phyloP scores from a whole-genome alignment of 75 land plant species.

The Larix kaempferi region DNA sequence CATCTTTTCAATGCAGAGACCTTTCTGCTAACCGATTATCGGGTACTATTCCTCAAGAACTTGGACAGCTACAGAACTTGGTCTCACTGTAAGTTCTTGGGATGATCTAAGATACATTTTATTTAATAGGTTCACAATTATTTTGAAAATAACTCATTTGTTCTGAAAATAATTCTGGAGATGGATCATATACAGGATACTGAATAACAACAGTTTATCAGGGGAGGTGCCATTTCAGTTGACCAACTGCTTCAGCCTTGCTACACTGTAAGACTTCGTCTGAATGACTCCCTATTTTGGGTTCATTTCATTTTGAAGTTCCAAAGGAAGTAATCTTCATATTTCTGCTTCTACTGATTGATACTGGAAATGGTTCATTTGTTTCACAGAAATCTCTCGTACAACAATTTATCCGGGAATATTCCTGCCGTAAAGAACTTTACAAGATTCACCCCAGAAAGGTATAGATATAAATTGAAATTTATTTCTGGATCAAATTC shows the following conservation, averaged over 20 bases:
- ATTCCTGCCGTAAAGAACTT: slow-evolving; percentile 76
- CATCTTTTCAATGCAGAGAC: slow-evolving; percentile 44
- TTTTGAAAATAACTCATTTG: not conserved
- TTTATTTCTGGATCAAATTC: not conserved
- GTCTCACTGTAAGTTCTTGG: slow-evolving; percentile 56
- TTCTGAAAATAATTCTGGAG: not conserved
- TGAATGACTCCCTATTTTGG: not conserved
- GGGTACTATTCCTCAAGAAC: slow-evolving; percentile 81
- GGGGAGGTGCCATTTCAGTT: slow-evolving; percentile 68
- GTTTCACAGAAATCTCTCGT: slow-evolving; percentile 73
- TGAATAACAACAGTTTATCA: slow-evolving; percentile 71
- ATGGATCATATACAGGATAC: slow-evolving; percentile 39
- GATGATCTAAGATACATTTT: not conserved
- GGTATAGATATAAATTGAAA: slow-evolving; percentile 30
- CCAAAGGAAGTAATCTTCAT: not conserved
- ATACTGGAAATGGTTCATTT: not conserved
- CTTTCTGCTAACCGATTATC: slow-evolving; percentile 69
- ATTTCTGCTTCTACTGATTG: slow-evolving; percentile 3
- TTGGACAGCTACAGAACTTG: slow-evolving; percentile 81
- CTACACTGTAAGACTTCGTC: slow-evolving; percentile 48
- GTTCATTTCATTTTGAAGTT: not conserved
- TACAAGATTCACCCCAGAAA: slow-evolving; percentile 69
- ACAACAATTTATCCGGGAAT: slow-evolving; percentile 75
- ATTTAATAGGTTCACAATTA: not conserved
- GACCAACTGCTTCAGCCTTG: slow-evolving; percentile 73